Evolutionary conservation across 2,329 filamentous ascomycete genomes (phyloP).

Genomic region (Pseudocercospora fijiensis): DNA sequence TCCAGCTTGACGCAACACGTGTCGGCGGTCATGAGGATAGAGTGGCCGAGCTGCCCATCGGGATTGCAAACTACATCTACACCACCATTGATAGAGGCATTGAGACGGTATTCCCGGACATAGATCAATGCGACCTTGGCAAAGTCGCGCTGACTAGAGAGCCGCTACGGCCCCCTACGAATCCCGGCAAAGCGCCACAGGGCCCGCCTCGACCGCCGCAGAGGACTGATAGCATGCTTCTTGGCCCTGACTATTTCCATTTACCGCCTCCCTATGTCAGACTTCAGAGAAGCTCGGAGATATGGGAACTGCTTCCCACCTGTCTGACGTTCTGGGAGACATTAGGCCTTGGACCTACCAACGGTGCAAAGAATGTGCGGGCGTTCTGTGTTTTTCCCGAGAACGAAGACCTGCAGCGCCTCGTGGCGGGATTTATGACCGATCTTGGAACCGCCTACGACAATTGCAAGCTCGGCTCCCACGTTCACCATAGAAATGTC

Average conservation of each 20-base stretch:
- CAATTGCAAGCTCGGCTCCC: slow-evolving; percentile 64
- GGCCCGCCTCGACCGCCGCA: slow-evolving; percentile 36
- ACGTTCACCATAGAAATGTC: slow-evolving; percentile 51
- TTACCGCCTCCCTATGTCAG: slow-evolving; percentile 70
- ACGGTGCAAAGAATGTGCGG: slow-evolving; percentile 68
- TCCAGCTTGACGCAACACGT: neutral
- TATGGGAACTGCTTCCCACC: slow-evolving; percentile 71
- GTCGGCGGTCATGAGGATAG: neutral
- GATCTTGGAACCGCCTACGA: slow-evolving; percentile 72
- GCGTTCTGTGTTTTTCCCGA: slow-evolving; percentile 70
- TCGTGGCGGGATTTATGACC: slow-evolving; percentile 63
- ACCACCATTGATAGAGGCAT: neutral
- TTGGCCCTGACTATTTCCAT: slow-evolving; percentile 52
- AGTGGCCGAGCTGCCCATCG: neutral
- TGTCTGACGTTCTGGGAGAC: slow-evolving; percentile 80
- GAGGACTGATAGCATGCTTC: slow-evolving; percentile 30
- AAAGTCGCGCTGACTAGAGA: slow-evolving; percentile 33
- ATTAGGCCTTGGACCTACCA: slow-evolving; percentile 69
- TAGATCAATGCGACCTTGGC: slow-evolving; percentile 28
- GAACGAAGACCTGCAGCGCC: slow-evolving; percentile 61
- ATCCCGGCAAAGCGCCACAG: slow-evolving; percentile 24
- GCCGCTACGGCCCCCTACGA: slow-evolving; percentile 18
- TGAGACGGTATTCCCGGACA: slow-evolving; percentile 18
- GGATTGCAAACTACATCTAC: neutral
- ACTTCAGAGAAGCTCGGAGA: slow-evolving; percentile 66